A percentile compares a stretch with the other conserved stretches of the same genome.
Evolutionary conservation across 148 eudicot species (phyloP).

Genomic region (Rhododendron ovatum): DNA sequence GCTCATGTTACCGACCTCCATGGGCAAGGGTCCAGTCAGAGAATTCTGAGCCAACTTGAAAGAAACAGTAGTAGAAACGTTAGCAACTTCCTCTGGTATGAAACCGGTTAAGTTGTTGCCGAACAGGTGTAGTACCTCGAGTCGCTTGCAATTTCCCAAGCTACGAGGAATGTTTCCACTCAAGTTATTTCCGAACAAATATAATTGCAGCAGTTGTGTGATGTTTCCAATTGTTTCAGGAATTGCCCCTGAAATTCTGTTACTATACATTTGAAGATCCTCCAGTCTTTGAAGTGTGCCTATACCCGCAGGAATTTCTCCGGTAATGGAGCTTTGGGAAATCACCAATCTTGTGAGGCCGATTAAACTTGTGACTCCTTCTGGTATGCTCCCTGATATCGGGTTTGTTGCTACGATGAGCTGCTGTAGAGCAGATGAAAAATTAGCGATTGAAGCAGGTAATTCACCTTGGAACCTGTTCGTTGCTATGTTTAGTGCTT

Average conservation of each 20-base stretch:
- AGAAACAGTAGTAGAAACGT: background rate
- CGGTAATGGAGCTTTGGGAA: no score
- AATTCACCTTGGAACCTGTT: background rate
- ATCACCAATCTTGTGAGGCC: no score
- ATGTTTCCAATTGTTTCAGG: no score
- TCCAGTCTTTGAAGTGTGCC: background rate
- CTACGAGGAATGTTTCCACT: no score
- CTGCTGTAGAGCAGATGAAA: background rate
- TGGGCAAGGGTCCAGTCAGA: background rate
- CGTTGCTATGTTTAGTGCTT: background rate
- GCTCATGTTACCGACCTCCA: background rate
- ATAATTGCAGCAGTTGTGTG: no score
- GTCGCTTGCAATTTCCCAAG: background rate
- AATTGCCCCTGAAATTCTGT: no score
- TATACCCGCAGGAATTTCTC: no score
- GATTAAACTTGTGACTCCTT: background rate
- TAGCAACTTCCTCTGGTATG: background rate
- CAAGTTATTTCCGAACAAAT: no score
- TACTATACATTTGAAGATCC: background rate
- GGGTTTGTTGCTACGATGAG: background rate
- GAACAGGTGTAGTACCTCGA: background rate
- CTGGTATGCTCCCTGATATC: background rate
- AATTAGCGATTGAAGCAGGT: background rate
- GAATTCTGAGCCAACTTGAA: background rate
- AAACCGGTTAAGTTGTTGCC: background rate